Evolutionary conservation across 2,329 filamentous ascomycete species (phyloP).

Genomic region (Leptographium galeiforme): DNA sequence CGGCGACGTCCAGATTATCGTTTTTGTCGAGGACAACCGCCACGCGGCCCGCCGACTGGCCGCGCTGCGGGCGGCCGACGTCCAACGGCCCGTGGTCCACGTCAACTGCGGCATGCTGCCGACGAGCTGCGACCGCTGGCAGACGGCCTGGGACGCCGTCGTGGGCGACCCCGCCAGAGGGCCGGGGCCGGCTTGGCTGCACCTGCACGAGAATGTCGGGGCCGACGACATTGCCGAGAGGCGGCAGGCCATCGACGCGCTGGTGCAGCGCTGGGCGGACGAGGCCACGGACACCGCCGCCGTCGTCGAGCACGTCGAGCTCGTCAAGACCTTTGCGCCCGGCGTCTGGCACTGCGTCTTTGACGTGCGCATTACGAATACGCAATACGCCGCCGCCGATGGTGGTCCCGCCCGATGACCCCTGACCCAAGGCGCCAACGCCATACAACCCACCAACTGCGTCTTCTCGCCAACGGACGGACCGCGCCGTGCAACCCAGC

Average conservation of each 20-base stretch:
- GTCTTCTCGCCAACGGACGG: too few species aligned
- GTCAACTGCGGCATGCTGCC: slow-evolving; percentile 53
- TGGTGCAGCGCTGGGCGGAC: slow-evolving; percentile 27
- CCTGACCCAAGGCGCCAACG: too few species aligned
- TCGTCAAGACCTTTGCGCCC: slow-evolving; percentile 57
- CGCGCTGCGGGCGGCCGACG: slow-evolving; percentile 22
- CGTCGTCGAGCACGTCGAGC: slow-evolving; percentile 42
- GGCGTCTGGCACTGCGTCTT: slow-evolving; percentile 59
- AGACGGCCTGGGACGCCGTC: slow-evolving; percentile 27
- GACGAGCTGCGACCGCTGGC: slow-evolving; percentile 41
- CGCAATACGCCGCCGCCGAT: background rate
- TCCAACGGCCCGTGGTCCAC: slow-evolving; percentile 32
- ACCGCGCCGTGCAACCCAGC: too few species aligned
- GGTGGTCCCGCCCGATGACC: background rate
- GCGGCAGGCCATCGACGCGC: slow-evolving; percentile 31
- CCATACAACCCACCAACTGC: too few species aligned
- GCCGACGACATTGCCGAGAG: slow-evolving; percentile 35
- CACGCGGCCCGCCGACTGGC: slow-evolving; percentile 31
- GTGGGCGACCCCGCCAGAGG: slow-evolving; percentile 18
- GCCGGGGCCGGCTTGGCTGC: slow-evolving; percentile 33
- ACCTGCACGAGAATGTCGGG: slow-evolving; percentile 54
- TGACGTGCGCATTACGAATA: slow-evolving; percentile 35
- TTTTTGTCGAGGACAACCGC: slow-evolving; percentile 58
- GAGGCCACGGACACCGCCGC: background rate
- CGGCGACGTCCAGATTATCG: slow-evolving; percentile 31